Conservation (phyloP, 2,329 filamentous ascomycete species). For the Blastomyces silverae region DNA sequence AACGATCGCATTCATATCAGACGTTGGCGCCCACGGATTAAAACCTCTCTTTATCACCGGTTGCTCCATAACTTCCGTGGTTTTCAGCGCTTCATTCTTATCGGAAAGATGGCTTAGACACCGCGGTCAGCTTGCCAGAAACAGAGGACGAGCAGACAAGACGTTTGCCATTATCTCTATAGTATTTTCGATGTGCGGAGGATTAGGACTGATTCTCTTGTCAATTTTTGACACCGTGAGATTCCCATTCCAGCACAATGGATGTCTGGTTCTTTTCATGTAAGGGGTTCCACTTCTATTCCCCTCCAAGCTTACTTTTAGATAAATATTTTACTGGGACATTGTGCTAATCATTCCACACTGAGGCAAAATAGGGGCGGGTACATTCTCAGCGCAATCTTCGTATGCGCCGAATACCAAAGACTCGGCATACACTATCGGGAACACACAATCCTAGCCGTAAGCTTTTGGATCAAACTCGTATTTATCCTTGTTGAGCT, state of each 20-base stretch:
- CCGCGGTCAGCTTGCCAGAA: constrained; percentile 67
- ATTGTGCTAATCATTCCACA: neutral
- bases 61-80: constrained; percentile 59
- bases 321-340: neutral
- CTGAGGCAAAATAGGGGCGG: constrained; percentile 46
- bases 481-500: constrained; percentile 76
- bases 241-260: constrained; percentile 61
- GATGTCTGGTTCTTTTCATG: constrained; percentile 78
- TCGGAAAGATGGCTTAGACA: constrained; percentile 82
- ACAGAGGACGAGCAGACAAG: constrained; percentile 47
- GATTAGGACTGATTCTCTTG: constrained; percentile 71
- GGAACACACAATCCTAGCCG: constrained; percentile 59
- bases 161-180: constrained; percentile 35
- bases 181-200: constrained; percentile 65
- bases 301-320: neutral
- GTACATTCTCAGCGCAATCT: constrained; percentile 77
- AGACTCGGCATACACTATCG: constrained; percentile 74
- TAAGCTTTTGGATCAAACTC: constrained; percentile 84
- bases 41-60: constrained; percentile 59
- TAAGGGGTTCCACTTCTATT: constrained; percentile 24
- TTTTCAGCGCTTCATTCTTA: constrained; percentile 73
- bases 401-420: constrained; percentile 86
- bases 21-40: constrained; percentile 52
- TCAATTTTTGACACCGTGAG: constrained; percentile 76
- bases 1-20: constrained; percentile 48